Evolutionary conservation across 2,329 filamentous ascomycete genomes (phyloP).

Genomic region (Fusarium kyushuense): DNA sequence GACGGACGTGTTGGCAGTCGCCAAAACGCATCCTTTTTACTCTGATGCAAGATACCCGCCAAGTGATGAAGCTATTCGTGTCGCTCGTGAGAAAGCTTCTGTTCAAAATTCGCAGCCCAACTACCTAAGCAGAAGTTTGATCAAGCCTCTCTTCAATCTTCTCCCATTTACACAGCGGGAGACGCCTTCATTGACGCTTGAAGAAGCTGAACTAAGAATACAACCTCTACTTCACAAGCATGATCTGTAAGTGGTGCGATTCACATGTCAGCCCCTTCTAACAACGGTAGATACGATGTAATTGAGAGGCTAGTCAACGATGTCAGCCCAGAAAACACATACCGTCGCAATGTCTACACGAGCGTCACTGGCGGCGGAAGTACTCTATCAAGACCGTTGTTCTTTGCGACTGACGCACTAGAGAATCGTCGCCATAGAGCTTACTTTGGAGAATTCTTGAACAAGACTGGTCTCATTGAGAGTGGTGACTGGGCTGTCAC

Average conservation of each 20-base stretch:
- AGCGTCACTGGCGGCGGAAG: conserved; percentile 57
- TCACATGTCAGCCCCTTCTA: fast-evolving
- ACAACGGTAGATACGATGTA: conserved; percentile 49
- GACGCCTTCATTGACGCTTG: background rate
- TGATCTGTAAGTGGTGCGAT: conserved; percentile 35
- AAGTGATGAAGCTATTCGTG: conserved; percentile 5
- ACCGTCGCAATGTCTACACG: conserved; percentile 54
- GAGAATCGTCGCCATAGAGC: conserved; percentile 59
- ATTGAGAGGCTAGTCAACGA: conserved; percentile 55
- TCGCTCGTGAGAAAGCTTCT: conserved; percentile 12
- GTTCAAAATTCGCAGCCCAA: background rate
- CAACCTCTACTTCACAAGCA: conserved; percentile 43
- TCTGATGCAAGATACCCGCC: conserved; percentile 50
- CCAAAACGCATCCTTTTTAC: conserved; percentile 55
- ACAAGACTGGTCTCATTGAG: conserved; percentile 48
- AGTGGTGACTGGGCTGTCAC: conserved; percentile 56
- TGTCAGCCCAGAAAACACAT: conserved; percentile 51
- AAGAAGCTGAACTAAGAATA: background rate
- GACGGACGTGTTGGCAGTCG: conserved; percentile 51
- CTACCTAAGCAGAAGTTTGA: background rate
- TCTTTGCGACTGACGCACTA: conserved; percentile 55
- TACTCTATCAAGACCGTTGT: conserved; percentile 47
- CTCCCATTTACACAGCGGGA: background rate
- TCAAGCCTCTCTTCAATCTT: background rate
- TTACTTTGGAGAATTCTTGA: conserved; percentile 51